A percentile compares a stretch with the other conserved stretches of the same genome.
Conservation (phyloP, 2,329 filamentous ascomycete genomes). For the Seiridium unicorne region DNA sequence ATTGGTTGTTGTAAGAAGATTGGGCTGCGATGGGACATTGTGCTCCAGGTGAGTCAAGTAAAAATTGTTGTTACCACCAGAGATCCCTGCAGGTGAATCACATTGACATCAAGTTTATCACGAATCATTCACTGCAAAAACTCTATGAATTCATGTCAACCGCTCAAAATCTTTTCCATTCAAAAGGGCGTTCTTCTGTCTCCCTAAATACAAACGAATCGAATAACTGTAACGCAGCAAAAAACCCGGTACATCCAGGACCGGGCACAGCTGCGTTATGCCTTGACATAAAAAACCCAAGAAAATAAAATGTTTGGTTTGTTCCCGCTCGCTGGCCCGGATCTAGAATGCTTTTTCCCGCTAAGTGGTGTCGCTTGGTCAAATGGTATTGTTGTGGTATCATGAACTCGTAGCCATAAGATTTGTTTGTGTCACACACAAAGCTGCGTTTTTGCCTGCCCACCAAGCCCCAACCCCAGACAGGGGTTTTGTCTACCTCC, state of each 20-base stretch:
- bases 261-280: constrained; percentile 1
- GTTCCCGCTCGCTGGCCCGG: constrained; percentile 1
- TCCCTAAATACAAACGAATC: constrained; percentile 1
- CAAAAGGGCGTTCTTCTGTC: not conserved
- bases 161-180: constrained; percentile 2
- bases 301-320: not conserved
- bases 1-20: too few species aligned
- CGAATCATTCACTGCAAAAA: too few species aligned
- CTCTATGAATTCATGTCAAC: too few species aligned
- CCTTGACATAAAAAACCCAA: constrained; percentile 1
- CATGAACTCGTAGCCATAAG: constrained; percentile 3
- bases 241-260: not conserved
- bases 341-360: not conserved
- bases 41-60: too few species aligned
- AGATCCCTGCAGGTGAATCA: too few species aligned
- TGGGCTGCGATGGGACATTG: too few species aligned
- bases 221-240: constrained; percentile 1
- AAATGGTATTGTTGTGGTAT: constrained; percentile 4
- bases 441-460: not conserved
- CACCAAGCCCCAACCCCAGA: not conserved
- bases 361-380: not conserved
- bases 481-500: not conserved
- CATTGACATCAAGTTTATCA: too few species aligned
- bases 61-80: too few species aligned
- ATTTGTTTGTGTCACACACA: not conserved